Evolutionary conservation across 208 protist species (phyloP).

Genomic region (Blechomonas ayalai): DNA sequence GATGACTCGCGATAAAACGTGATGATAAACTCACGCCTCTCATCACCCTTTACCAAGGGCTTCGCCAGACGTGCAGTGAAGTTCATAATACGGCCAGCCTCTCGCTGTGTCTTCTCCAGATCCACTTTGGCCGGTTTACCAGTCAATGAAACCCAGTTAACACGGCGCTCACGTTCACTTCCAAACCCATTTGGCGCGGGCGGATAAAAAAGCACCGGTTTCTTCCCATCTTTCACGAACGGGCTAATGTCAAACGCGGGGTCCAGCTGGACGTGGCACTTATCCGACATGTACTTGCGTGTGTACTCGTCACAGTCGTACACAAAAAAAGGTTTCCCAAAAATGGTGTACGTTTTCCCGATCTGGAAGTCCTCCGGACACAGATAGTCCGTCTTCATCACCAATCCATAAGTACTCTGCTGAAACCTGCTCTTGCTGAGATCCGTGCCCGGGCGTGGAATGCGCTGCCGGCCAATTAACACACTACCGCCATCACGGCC

Average conservation of each 20-base stretch:
- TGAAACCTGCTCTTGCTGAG: conserved; percentile 47
- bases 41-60: conserved; percentile 61
- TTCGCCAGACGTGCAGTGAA: conserved; percentile 65
- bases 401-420: conserved; percentile 80
- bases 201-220: conserved; percentile 59
- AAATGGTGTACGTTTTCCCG: conserved; percentile 79
- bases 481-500: conserved; percentile 52
- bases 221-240: conserved; percentile 40
- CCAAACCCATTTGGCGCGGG: conserved; percentile 90
- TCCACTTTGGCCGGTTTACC: conserved; percentile 62
- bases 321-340: conserved; percentile 76
- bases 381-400: conserved; percentile 84
- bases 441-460: conserved; percentile 41
- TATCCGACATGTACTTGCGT: conserved; percentile 55
- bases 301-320: conserved; percentile 77
- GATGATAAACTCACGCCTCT: conserved; percentile 78
- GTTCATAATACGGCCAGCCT: conserved; percentile 80
- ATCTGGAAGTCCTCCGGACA: conserved; percentile 68
- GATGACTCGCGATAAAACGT: conserved; percentile 85
- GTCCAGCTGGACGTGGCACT: conserved; percentile 42
- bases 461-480: conserved; percentile 71
- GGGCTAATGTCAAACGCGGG: conserved; percentile 48
- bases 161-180: conserved; percentile 74
- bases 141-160: conserved; percentile 71
- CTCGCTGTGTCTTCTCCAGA: conserved; percentile 44